A percentile compares a stretch with the other conserved stretches of the same genome.
Conservation (phyloP, 2,329 filamentous ascomycete genomes). For the Coniochaeta sp. region DNA sequence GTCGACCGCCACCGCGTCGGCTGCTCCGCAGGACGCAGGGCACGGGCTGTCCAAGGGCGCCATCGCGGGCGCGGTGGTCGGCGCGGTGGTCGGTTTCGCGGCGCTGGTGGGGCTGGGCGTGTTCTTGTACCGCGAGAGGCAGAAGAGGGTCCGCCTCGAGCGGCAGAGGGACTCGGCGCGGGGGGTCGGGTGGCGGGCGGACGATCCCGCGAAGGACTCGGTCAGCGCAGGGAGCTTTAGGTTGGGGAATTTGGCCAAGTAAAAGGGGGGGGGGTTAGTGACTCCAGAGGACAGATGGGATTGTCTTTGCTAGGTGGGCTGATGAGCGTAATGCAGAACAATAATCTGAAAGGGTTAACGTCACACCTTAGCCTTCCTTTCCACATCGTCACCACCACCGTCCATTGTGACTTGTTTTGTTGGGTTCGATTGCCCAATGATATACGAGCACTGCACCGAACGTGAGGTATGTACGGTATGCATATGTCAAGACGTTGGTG, state of each 20-base stretch:
- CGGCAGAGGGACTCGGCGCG: conserved; percentile 8
- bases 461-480: no score
- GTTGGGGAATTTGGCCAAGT: background rate
- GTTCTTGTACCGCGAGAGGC: conserved; percentile 10
- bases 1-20: conserved; percentile 10
- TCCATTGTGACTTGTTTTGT: no score
- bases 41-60: conserved; percentile 10
- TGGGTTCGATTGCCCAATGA: no score
- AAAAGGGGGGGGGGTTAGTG: no score
- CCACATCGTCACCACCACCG: no score
- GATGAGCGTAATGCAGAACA: no score
- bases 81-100: conserved; percentile 7
- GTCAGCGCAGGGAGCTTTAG: conserved; percentile 5
- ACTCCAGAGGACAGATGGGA: no score
- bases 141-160: conserved; percentile 9
- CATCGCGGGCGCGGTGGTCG: conserved; percentile 12
- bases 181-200: conserved; percentile 8
- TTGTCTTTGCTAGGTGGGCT: no score
- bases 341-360: background rate
- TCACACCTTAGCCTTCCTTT: no score
- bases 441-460: no score
- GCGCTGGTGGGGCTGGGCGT: conserved; percentile 7
- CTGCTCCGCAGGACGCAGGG: background rate
- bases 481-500: no score
- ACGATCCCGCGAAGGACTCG: conserved; percentile 8